A percentile compares a stretch with the other conserved stretches of the same genome.
Evolutionary conservation across 1,284 basidiomycete species (phyloP).

Genomic region (Tremellales sp.): DNA sequence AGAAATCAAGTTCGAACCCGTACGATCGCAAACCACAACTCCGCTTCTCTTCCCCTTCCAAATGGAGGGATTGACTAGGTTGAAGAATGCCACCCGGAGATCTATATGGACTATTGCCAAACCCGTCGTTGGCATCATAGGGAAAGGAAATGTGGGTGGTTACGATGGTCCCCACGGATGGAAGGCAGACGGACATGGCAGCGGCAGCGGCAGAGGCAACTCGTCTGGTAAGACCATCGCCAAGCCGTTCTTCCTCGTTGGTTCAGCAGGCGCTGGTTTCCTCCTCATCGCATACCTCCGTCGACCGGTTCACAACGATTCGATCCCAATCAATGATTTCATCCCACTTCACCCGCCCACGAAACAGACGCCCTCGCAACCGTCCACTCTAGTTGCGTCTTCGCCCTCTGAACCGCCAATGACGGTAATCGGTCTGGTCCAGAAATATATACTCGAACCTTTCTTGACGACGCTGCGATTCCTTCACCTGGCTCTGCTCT

Average conservation of each 20-base stretch:
- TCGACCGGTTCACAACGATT: constrained; percentile 27
- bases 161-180: neutral
- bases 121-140: constrained; percentile 19
- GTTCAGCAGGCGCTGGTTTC: constrained; percentile 26
- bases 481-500: constrained; percentile 74
- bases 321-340: constrained; percentile 10
- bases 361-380: neutral
- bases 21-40: neutral
- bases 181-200: neutral
- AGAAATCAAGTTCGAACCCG: constrained; percentile 7
- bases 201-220: constrained; percentile 15
- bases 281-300: constrained; percentile 25
- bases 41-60: constrained; percentile 15
- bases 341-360: constrained; percentile 17
- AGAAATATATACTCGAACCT: constrained; percentile 70
- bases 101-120: constrained; percentile 30
- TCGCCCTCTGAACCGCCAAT: constrained; percentile 23
- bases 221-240: no score
- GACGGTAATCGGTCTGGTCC: constrained; percentile 19
- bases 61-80: constrained; percentile 18
- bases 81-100: constrained; percentile 22
- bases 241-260: no score
- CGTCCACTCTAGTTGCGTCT: constrained; percentile 14
- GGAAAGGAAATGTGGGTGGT: constrained; percentile 12
- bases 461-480: constrained; percentile 80